phyloP scores from a whole-genome alignment of 1,139 yeast species.

The Hemisphaericaspora subhashii region DNA sequence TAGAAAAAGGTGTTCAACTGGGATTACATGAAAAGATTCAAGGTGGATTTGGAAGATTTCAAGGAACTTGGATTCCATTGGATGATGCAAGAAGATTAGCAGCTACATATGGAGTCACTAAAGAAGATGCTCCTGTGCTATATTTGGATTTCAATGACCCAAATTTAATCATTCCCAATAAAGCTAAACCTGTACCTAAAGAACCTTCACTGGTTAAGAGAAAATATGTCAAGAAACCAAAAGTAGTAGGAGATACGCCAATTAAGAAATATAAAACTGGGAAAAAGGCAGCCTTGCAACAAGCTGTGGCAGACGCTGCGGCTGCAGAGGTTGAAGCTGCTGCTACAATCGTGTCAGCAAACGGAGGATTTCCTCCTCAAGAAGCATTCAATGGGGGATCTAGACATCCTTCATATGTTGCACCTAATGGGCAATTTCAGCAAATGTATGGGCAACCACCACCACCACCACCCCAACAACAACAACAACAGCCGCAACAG shows the following conservation, averaged over 20 bases:
- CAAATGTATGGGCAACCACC: slow-evolving; percentile 8
- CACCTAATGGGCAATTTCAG: slow-evolving; percentile 10
- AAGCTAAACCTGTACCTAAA: slow-evolving; percentile 43
- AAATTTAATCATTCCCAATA: slow-evolving; percentile 47
- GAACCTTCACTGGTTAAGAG: slow-evolving; percentile 48
- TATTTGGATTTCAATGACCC: slow-evolving; percentile 50
- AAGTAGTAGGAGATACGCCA: slow-evolving; percentile 37
- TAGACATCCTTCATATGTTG: slow-evolving; percentile 14
- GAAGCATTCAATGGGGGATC: slow-evolving; percentile 18
- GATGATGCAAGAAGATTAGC: slow-evolving; percentile 56
- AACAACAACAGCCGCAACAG: slow-evolving; percentile 13
- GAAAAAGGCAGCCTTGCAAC: slow-evolving; percentile 16
- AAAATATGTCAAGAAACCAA: slow-evolving; percentile 40
- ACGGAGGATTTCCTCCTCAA: slow-evolving; percentile 15
- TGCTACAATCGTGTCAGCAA: slow-evolving; percentile 10
- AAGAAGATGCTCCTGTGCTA: slow-evolving; percentile 56
- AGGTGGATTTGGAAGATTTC: slow-evolving; percentile 96
- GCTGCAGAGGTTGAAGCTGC: slow-evolving; percentile 13
- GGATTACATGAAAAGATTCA: slow-evolving; percentile 91
- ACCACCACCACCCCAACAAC: slow-evolving; percentile 19
- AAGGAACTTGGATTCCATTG: slow-evolving; percentile 97
- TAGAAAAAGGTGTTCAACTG: slow-evolving; percentile 87
- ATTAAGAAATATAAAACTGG: slow-evolving; percentile 31
- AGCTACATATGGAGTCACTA: slow-evolving; percentile 51
- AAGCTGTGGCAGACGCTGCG: slow-evolving; percentile 15